Evolutionary conservation across 305 asterid species (phyloP).

Genomic region (Fraxinus platypoda): DNA sequence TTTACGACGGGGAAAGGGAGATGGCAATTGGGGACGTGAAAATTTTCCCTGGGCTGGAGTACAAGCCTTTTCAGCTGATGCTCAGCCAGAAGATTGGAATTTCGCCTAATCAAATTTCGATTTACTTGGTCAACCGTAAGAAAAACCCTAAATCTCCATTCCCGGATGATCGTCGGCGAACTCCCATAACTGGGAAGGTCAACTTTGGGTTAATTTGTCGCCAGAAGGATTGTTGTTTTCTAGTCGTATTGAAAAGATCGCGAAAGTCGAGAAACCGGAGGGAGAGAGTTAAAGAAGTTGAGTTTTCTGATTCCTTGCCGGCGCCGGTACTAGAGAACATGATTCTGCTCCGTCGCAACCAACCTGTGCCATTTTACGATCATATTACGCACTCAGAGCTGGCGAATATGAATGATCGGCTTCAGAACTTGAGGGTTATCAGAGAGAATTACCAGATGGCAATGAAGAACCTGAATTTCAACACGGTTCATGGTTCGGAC

Average conservation of each 20-base stretch:
- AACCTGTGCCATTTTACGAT: constrained; percentile 23
- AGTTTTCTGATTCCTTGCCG: constrained; percentile 25
- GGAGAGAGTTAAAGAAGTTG: constrained; percentile 34
- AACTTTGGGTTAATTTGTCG: constrained; percentile 53
- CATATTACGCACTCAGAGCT: constrained; percentile 26
- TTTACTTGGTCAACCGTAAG: constrained; percentile 51
- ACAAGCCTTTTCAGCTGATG: constrained; percentile 72
- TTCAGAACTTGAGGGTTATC: constrained; percentile 39
- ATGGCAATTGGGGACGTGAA: constrained; percentile 61
- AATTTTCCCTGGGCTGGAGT: constrained; percentile 61
- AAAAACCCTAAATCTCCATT: constrained; percentile 30
- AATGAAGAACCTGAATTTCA: constrained; percentile 25
- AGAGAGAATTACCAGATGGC: constrained; percentile 43
- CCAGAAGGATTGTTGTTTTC: constrained; percentile 56
- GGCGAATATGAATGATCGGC: constrained; percentile 35
- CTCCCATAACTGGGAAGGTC: constrained; percentile 66
- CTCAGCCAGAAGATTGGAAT: constrained; percentile 74
- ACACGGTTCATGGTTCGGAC: neutral
- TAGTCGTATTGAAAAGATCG: constrained; percentile 70
- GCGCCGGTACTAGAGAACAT: constrained; percentile 31
- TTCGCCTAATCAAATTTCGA: constrained; percentile 78
- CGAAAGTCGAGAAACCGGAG: constrained; percentile 53
- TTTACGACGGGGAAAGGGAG: constrained; percentile 79
- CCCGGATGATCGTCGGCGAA: constrained; percentile 46
- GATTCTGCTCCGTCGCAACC: constrained; percentile 40